Base-by-base conservation (phyloP, 2,329 filamentous ascomycete genomes). In the Penicillium sp. region DNA sequence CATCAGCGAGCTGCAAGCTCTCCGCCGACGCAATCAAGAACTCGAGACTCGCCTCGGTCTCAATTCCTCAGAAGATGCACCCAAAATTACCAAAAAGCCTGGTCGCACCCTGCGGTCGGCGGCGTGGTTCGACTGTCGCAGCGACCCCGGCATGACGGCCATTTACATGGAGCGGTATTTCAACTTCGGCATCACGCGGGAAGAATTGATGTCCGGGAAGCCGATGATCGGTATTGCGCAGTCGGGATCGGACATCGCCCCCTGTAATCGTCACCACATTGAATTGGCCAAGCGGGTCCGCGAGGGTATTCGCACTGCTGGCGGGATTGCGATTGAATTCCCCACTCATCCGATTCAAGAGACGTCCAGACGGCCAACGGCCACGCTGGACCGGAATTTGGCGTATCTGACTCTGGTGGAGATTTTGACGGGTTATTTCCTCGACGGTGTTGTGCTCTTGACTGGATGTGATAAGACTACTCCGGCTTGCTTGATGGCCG, bases 391-490 rank as follows among this genome's bases (percentile, higher is more conserved):
- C 68, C 74, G 81, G 8, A 83, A 83, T 62, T 68, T 83, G 54
- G 75, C 79, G 1, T 82, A 82, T 67, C 68, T 83, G 25, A 71
- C 75, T 11, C 70, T 83, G 34, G 81, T 82, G 17, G 81, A 83
- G 68, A 67, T 83, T 17, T 70, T 83, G 41, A 74, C 77, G 57
- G 79, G 76, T 0, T 83, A 83, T 69, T 79, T 79, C 4, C 70
- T 83, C 51, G 81, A 83, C 64, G 81, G 81, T 22, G 78, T 83
- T 22, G 81, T 83, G 15, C 69, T 83, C 28, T 72, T 83, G 52
- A 83, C 81, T 0, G 81, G 81, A 8, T 83, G 81, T 69, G 81
- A 83, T 63, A 83, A 83, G 75, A 83, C 81, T 5, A 83, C 81
- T 0, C 81, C 81, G 14, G 81, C 80, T 14, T 79, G 75, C 54